phyloP scores from a whole-genome alignment of 495 filamentous ascomycete species.

The Bombardia bombarda region DNA sequence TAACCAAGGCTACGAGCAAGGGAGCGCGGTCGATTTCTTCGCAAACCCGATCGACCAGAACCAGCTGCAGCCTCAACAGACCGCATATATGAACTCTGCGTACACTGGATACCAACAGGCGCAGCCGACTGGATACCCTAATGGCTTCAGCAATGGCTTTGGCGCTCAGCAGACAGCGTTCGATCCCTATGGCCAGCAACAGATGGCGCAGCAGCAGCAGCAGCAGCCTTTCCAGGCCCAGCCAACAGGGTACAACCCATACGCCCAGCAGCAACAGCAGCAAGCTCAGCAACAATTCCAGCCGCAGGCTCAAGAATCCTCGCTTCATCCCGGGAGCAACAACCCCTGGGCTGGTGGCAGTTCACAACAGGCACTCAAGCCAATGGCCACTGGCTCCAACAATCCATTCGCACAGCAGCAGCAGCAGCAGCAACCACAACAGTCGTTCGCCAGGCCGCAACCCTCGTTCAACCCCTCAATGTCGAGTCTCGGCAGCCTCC shows the following conservation, averaged over 20 bases:
- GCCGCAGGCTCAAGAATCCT: constrained; percentile 51
- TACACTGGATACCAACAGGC: constrained; percentile 48
- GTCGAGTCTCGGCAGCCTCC: constrained; percentile 58
- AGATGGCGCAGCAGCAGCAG: constrained; percentile 51
- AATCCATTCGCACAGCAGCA: constrained; percentile 74
- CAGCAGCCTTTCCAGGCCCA: constrained; percentile 54
- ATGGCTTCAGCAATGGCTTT: constrained; percentile 44
- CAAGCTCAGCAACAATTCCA: constrained; percentile 44
- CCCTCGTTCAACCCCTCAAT: constrained; percentile 44
- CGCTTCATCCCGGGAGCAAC: constrained; percentile 66
- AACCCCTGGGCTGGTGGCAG: constrained; percentile 67
- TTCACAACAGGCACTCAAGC: constrained; percentile 41
- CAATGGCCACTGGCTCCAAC: constrained; percentile 81
- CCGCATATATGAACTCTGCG: constrained; percentile 79
- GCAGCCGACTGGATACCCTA: constrained; percentile 58
- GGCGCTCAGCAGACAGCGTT: constrained; percentile 26
- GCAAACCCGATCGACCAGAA: constrained; percentile 79
- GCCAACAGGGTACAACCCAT: constrained; percentile 74
- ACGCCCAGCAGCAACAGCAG: constrained; percentile 50
- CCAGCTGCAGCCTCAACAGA: constrained; percentile 63
- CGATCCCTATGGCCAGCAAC: constrained; percentile 41
- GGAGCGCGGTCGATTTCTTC: constrained; percentile 89
- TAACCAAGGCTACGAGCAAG: constrained; percentile 97
- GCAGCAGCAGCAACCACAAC: constrained; percentile 17
- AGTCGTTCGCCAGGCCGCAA: constrained; percentile 31